Evolutionary conservation across 2,329 filamentous ascomycete genomes (phyloP).

Genomic region (Hymenoscyphus infarciens): DNA sequence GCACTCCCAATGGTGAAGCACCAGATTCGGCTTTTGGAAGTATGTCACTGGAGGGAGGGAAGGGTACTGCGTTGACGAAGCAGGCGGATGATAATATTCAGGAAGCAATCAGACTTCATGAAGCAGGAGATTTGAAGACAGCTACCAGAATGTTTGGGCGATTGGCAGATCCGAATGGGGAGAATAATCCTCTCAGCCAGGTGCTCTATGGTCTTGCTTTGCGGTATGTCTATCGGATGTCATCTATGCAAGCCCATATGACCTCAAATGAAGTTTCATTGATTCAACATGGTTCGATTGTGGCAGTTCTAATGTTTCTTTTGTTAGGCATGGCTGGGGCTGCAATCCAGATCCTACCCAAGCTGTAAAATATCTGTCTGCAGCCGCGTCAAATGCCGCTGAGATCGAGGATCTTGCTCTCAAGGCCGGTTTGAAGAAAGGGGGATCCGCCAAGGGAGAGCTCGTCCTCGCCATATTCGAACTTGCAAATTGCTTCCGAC

Average conservation of each 20-base stretch:
- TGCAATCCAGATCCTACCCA: conserved; percentile 66
- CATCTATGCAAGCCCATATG: conserved; percentile 18
- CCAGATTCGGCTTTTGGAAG: conserved; percentile 21
- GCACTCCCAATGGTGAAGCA: conserved; percentile 36
- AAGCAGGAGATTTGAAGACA: conserved; percentile 70
- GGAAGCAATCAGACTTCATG: conserved; percentile 91
- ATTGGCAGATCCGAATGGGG: conserved; percentile 77
- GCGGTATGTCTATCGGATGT: conserved; percentile 52
- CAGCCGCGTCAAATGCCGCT: conserved; percentile 86
- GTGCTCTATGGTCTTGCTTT: conserved; percentile 92
- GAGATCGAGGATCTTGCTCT: conserved; percentile 82
- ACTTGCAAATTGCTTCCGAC: conserved; percentile 85
- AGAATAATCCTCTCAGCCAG: conserved; percentile 91
- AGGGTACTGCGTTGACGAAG: conserved; percentile 45
- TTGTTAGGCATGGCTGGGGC: conserved; percentile 83
- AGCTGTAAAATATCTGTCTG: conserved; percentile 80
- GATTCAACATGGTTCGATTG: conserved; percentile 1
- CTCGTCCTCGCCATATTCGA: conserved; percentile 95
- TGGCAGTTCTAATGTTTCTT: conserved; percentile 22
- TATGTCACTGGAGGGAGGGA: conserved; percentile 23
- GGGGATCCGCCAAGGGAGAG: conserved; percentile 92
- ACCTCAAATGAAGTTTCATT: conserved; percentile 6
- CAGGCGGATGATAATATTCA: conserved; percentile 72
- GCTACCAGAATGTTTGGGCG: conserved; percentile 84
- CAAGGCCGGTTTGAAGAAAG: conserved; percentile 83